Evolutionary conservation across 441 rosid genomes (phyloP).

Genomic region (Populus hybrid): DNA sequence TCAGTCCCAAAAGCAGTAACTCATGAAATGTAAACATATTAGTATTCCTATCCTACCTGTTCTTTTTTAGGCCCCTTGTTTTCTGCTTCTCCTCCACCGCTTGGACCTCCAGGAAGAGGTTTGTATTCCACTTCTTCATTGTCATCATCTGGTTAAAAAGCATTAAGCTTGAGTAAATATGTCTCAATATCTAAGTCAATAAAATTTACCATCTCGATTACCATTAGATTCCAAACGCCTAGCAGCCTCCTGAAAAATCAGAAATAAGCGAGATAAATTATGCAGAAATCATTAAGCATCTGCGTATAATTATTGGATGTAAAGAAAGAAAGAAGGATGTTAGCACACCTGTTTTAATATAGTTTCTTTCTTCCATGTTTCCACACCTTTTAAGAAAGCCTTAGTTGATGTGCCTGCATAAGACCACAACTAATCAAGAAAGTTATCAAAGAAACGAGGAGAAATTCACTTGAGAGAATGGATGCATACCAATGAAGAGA

Average conservation of each 20-base stretch:
- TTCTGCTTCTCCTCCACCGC: constrained; percentile 3
- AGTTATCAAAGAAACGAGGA: background rate
- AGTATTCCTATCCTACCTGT: constrained; percentile 25
- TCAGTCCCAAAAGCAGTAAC: constrained; percentile 1
- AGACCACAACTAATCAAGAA: background rate
- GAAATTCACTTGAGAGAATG: background rate
- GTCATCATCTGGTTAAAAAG: constrained; percentile 24
- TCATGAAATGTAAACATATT: background rate
- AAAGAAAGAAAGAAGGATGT: background rate
- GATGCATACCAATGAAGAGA: constrained; percentile 38
- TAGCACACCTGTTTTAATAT: constrained; percentile 5
- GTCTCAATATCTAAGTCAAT: background rate
- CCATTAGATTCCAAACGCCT: constrained; percentile 27
- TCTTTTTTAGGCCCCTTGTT: constrained; percentile 13
- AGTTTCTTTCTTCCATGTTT: no score
- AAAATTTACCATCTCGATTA: constrained; percentile 12
- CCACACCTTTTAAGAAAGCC: constrained; percentile 25
- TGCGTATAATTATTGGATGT: background rate
- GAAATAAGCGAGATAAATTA: background rate
- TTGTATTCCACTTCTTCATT: constrained; percentile 26
- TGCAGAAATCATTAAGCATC: background rate
- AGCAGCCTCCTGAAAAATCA: constrained; percentile 43
- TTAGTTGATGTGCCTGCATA: constrained; percentile 40
- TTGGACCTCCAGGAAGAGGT: constrained; percentile 31
- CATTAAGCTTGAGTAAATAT: background rate